These are phyloP conservation scores for Dalbergia oliveri DNA, from an alignment of 306 rosid species.

Conservation along the genomic window DNA sequence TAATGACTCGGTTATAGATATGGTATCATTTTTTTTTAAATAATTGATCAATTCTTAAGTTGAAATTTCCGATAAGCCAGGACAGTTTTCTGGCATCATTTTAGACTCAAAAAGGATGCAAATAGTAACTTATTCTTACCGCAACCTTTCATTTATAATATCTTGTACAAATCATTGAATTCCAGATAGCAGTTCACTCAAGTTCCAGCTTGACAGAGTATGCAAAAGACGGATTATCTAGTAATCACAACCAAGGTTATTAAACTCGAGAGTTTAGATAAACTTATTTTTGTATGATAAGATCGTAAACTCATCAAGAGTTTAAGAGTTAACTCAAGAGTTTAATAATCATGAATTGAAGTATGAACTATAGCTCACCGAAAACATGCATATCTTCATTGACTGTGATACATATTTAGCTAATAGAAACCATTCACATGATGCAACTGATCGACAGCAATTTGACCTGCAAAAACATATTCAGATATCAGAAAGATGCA, in stretches of 20 bases:
- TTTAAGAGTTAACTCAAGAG: too few relatives aligned
- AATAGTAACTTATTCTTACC: background rate
- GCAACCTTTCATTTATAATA: background rate
- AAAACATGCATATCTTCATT: too few relatives aligned
- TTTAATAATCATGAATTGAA: background rate
- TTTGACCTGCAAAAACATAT: background rate
- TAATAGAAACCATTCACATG: background rate
- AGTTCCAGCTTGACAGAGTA: background rate
- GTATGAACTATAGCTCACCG: too few relatives aligned
- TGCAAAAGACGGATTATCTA: too few relatives aligned
- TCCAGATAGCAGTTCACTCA: background rate
- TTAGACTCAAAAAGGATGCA: background rate
- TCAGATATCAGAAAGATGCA: background rate
- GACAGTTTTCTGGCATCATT: background rate
- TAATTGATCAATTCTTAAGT: too few relatives aligned
- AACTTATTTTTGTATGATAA: too few relatives aligned
- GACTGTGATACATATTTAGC: too few relatives aligned
- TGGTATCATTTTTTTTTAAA: background rate
- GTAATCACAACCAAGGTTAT: too few relatives aligned
- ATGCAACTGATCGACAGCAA: background rate
- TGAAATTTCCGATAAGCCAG: background rate
- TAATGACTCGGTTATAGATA: background rate
- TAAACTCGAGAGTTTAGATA: too few relatives aligned
- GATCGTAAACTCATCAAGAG: too few relatives aligned
- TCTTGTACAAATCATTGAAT: background rate